These are phyloP conservation scores for Middelhovenomyces tepae DNA, from an alignment of 805 yeast genomes.

Conservation along the genomic window DNA sequence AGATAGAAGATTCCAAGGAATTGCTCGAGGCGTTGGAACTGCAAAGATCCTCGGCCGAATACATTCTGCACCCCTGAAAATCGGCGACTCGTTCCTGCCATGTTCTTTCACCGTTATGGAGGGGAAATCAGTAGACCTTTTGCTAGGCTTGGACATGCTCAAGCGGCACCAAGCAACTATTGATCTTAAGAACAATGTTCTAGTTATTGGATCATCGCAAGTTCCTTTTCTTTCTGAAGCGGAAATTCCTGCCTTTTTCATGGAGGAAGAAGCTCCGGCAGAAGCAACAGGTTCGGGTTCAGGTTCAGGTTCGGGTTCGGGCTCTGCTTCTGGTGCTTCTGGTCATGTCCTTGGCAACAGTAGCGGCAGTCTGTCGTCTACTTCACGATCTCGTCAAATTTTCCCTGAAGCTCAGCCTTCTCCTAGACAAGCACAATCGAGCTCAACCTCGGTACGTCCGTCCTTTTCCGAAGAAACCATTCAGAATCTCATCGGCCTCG, in stretches of 20 bases:
- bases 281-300: conserved; percentile 15
- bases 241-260: conserved; percentile 47
- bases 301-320: conserved; percentile 18
- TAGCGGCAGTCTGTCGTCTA: conserved; percentile 3
- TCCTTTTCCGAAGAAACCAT: conserved; percentile 31
- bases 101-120: conserved; percentile 69
- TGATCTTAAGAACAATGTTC: conserved; percentile 57
- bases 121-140: conserved; percentile 43
- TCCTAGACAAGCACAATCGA: conserved; percentile 6
- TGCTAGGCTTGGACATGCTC: conserved; percentile 86
- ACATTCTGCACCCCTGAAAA: conserved; percentile 78
- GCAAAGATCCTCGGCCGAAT: conserved; percentile 72
- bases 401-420: conserved; percentile 4
- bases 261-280: conserved; percentile 13
- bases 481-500: conserved; percentile 50
- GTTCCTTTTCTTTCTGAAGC: conserved; percentile 64
- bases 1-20: conserved; percentile 72
- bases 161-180: conserved; percentile 78
- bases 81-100: conserved; percentile 57
- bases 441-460: conserved; percentile 7
- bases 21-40: conserved; percentile 86
- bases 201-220: conserved; percentile 64
- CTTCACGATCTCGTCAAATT: conserved; percentile 9
- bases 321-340: conserved; percentile 20
- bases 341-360: conserved; percentile 8